Evolutionary conservation across 495 filamentous ascomycete genomes (phyloP), one percentile per base, ranked within the genome.

Genomic region (Aspergillus cristatus): DNA sequence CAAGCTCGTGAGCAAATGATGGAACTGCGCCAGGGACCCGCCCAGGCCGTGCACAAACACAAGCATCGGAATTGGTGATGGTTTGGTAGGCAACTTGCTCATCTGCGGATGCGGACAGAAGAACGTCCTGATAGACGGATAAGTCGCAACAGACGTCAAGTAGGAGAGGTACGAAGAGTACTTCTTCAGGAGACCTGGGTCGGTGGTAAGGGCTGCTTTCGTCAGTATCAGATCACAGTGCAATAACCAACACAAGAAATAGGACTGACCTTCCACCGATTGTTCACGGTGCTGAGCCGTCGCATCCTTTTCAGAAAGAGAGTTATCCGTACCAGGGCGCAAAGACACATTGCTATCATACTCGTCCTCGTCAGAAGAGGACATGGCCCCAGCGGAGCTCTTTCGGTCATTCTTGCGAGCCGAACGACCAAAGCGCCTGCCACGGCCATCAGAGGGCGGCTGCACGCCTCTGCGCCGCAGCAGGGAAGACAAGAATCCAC

Each of bases 1-100:
- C 24, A 97, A 67, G 55, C 83, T 89, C 1, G 77, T 82, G 10
- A 97, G 70, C 4, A 96, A 61, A 25, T 86, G 76, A 41, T 82
- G 72, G 56, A 95, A 96, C 55, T 96, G 90, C 6, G 86, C 82
- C 11, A 89, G 62, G 2, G 84, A 94, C 18, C 90, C 90, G 14
- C 90, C 90, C 24, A 97, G 72, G 11, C 90, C 90, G 53, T 96
- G 90, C 37, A 95, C 70, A 55, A 94, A 94, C 17, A 95, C 90
- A 5, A 96, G 60, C 7, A 95, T 62, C 7, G 90, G 86, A n/a
- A 94, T 58, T 1, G 86, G 78, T 4, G 71, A 67, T 0, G 85
- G 82, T 32, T 75, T 71, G 33, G 62, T 71, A 1, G 86, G 86
- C 3, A 96, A 73, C 50, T 86, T 81, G 42, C 79, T 73, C 22